Conservation (phyloP, 2,329 filamentous ascomycete genomes). For the Camillea tinctor region DNA sequence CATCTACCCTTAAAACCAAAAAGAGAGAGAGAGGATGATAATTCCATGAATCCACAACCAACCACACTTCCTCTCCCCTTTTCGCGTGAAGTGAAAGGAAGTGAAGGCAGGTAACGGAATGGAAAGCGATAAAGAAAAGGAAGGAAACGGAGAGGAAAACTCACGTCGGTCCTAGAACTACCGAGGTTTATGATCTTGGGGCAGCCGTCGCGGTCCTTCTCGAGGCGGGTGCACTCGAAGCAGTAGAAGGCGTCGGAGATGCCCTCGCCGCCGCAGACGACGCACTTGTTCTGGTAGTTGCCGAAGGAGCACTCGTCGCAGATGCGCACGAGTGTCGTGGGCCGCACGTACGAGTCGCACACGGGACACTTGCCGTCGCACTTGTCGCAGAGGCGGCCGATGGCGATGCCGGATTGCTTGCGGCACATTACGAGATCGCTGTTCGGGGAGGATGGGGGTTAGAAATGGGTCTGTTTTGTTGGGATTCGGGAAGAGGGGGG, state of each 20-base stretch:
- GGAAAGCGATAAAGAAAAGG: slow-evolving; percentile 26
- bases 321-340: slow-evolving; percentile 94
- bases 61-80: too few species aligned
- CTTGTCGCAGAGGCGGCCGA: slow-evolving; percentile 98
- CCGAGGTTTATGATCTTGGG: slow-evolving; percentile 99
- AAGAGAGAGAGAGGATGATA: background rate
- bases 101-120: too few species aligned
- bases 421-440: slow-evolving; percentile 99
- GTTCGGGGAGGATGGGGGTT: slow-evolving; percentile 17
- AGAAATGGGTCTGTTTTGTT: too few species aligned
- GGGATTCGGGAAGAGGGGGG: slow-evolving; percentile 35
- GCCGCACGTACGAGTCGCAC: slow-evolving; percentile 97
- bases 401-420: slow-evolving; percentile 95
- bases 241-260: slow-evolving; percentile 99
- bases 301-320: slow-evolving; percentile 99
- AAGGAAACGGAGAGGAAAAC: slow-evolving; percentile 26
- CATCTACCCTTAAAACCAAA: slow-evolving; percentile 6
- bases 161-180: slow-evolving; percentile 88
- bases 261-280: slow-evolving; percentile 96
- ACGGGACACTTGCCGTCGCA: slow-evolving; percentile 99
- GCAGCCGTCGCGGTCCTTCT: slow-evolving; percentile 96
- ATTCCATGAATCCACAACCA: too few species aligned
- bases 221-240: slow-evolving; percentile 94
- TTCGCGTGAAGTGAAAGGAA: too few species aligned
- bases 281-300: slow-evolving; percentile 99